These are phyloP conservation scores for Pinus albicaulis DNA, from an alignment of 75 land plant genomes.

Conservation along the genomic window DNA sequence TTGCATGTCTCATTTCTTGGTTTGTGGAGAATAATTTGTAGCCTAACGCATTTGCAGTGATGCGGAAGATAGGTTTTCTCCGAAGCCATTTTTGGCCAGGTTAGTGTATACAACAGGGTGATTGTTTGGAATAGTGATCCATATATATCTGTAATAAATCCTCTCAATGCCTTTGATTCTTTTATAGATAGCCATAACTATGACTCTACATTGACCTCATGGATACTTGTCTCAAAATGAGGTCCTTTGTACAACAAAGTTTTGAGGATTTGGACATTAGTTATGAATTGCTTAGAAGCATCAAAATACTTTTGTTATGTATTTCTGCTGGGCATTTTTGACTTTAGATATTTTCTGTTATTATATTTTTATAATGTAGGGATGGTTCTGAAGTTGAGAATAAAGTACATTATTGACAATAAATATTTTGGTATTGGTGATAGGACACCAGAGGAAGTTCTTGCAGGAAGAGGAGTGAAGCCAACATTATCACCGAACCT, in stretches of 20 bases:
- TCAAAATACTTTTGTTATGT: neutral
- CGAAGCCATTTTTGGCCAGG: slow-evolving; percentile 93
- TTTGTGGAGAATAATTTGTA: neutral
- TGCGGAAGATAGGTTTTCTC: slow-evolving; percentile 87
- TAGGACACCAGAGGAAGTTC: slow-evolving; percentile 94
- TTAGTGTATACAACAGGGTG: slow-evolving; percentile 11
- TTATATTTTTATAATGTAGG: neutral
- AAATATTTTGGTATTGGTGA: neutral
- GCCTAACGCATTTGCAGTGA: slow-evolving; percentile 52
- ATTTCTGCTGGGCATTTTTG: neutral
- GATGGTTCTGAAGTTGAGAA: neutral
- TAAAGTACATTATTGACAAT: neutral
- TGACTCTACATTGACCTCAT: neutral
- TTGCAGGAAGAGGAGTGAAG: slow-evolving; percentile 96
- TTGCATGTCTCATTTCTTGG: slow-evolving; percentile 1
- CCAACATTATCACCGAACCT: slow-evolving; percentile 97
- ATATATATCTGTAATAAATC: neutral
- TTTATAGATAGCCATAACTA: neutral
- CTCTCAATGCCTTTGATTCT: neutral
- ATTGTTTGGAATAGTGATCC: neutral
- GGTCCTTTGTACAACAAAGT: neutral
- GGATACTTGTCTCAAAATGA: neutral
- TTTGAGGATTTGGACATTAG: neutral
- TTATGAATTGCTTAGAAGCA: neutral
- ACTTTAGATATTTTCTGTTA: neutral